These are phyloP conservation scores for Cucurbita maxima DNA, from an alignment of 306 rosid genomes.

Conservation along the genomic window DNA sequence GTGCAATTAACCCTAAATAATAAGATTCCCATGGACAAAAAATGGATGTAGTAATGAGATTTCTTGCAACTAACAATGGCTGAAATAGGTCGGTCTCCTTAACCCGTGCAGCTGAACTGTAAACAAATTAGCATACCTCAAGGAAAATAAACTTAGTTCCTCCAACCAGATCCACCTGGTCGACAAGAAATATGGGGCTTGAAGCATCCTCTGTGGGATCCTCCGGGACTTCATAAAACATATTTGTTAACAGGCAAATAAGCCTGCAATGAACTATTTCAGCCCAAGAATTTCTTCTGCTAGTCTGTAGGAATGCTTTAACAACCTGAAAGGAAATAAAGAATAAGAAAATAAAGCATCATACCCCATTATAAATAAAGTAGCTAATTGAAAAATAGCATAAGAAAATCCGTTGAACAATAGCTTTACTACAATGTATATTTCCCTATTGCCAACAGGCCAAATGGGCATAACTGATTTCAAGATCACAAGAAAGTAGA, in stretches of 20 bases:
- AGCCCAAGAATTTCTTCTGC: conserved; percentile 90
- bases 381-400: neutral
- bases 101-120: neutral
- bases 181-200: conserved; percentile 46
- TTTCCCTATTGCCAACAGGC: neutral
- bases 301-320: conserved; percentile 51
- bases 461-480: neutral
- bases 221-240: conserved; percentile 76
- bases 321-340: conserved; percentile 37
- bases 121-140: conserved; percentile 46
- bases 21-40: neutral
- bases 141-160: conserved; percentile 77
- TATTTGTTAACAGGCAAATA: conserved; percentile 75
- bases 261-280: conserved; percentile 91
- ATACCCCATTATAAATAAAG: neutral
- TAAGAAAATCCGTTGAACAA: neutral
- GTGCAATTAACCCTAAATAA: no score
- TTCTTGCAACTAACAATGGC: neutral
- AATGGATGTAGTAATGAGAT: neutral
- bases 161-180: conserved; percentile 88
- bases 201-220: conserved; percentile 24
- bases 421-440: neutral
- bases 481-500: neutral
- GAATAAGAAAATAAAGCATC: neutral
- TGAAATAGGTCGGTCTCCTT: neutral